Evolutionary conservation across 2,329 filamentous ascomycete species (phyloP), one percentile per base, ranked within the genome.

Genomic region (Trichoderma harzianum): DNA sequence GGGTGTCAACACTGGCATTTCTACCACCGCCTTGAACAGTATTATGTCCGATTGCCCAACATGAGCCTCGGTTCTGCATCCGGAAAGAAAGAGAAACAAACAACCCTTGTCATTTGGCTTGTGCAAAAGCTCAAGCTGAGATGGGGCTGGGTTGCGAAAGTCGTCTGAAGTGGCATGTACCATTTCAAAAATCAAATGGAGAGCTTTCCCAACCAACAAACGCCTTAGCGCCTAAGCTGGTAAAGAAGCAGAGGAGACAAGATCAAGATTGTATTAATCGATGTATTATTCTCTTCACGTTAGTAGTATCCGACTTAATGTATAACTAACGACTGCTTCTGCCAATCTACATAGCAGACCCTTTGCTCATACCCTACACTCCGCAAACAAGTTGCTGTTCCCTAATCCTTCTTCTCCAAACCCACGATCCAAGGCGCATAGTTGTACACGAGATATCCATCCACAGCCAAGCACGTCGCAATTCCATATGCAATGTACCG

Each of bases 401-500:
- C 57, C 3, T 69, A 53, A 36, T 60, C 12, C 18, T 14, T 39
- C 47, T 16, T 72, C 66, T n/a, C 69, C 63, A 5, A 67, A 21
- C 69, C 71, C 43, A 74, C 7, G 3, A 74, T 14, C 21, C 63
- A 70, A 57, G 77, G 75, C 72, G 74, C 78, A 63, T 79, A 80
- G 28, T 76, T 74, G 70, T 79, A 79, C 8, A 77, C 34, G 7
- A 80, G 51, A 28, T 76, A 77, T 26, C 74, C 69, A 61, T 81
- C 79, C 2, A 76, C 64, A 5, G 72, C 74, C 7, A 75, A 63
- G 55, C 75, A 66, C 8, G 73, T 65, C 7, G 67, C 72, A 6
- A 76, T 26, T 10, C 78, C 76, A 43, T 75, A 73, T 24, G 75
- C 66, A 43, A 75, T 72, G 36, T 79, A 77, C 60, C 75, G 76